Conservation (phyloP, 495 filamentous ascomycete genomes). For the Patellaria atrata region DNA sequence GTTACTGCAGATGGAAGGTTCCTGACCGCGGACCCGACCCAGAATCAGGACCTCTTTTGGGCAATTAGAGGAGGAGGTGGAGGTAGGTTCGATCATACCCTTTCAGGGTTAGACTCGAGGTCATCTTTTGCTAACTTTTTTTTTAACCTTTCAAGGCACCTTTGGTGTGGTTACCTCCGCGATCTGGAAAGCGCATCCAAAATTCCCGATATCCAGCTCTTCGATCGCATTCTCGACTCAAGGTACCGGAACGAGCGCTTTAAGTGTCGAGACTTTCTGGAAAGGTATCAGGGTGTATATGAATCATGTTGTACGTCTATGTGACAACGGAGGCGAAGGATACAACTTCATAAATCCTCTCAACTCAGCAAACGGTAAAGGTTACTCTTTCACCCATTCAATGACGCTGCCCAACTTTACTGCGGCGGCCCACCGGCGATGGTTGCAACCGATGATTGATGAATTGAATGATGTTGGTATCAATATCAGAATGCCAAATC, state of each 20-base stretch:
- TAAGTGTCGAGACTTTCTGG: conserved; percentile 11
- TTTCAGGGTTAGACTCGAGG: too few species aligned
- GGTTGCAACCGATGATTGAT: conserved; percentile 6
- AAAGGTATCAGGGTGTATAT: conserved; percentile 9
- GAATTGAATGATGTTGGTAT: conserved; percentile 7
- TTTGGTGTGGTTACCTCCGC: conserved; percentile 14
- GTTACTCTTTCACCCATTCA: conserved; percentile 6
- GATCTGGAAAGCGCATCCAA: conserved; percentile 8
- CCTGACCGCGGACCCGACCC: conserved; percentile 3
- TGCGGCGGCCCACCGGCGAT: neutral
- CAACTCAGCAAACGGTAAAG: neutral
- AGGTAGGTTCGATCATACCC: conserved; percentile 6
- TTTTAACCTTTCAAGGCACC: conserved; percentile 8
- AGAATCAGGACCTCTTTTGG: conserved; percentile 14
- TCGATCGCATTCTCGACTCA: conserved; percentile 8
- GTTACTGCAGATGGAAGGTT: conserved; percentile 11
- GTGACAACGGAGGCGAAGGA: conserved; percentile 10
- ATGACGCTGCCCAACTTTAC: conserved; percentile 6
- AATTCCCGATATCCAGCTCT: neutral
- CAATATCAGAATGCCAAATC: neutral
- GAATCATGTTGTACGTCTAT: neutral
- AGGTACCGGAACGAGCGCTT: neutral
- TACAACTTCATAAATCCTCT: conserved; percentile 17
- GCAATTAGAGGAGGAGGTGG: conserved; percentile 15
- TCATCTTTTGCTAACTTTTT: neutral